Conservation (phyloP, 176 grass and related monocot species). For the Pharus latifolius region DNA sequence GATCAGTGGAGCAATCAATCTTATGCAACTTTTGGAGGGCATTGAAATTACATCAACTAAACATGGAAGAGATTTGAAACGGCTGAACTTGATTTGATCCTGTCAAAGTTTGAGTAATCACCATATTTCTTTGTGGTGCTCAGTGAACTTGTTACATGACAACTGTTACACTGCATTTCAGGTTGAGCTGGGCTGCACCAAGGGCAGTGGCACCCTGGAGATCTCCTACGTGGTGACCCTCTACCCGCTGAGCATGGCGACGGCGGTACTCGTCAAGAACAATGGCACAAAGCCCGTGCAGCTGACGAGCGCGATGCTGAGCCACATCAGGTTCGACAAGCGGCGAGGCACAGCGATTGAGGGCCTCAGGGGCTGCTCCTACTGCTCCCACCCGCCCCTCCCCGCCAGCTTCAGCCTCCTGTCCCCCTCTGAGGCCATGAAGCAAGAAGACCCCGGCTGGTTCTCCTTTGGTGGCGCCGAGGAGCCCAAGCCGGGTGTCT, state of each 20-base stretch:
- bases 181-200: constrained; percentile 78
- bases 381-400: constrained; percentile 56
- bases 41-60: too few species aligned
- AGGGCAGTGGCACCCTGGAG: constrained; percentile 47
- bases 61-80: too few species aligned
- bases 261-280: constrained; percentile 77
- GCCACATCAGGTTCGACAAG: constrained; percentile 77
- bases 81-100: too few species aligned
- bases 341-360: constrained; percentile 51
- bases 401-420: constrained; percentile 43
- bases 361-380: constrained; percentile 62
- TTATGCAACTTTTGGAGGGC: too few species aligned
- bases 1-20: too few species aligned
- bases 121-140: background rate
- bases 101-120: too few species aligned
- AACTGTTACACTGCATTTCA: background rate
- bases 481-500: constrained; percentile 29
- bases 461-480: constrained; percentile 26
- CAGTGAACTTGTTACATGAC: background rate
- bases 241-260: constrained; percentile 74
- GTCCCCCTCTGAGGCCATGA: constrained; percentile 69
- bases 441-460: constrained; percentile 49
- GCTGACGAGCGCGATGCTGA: constrained; percentile 75
- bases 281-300: constrained; percentile 51
- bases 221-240: constrained; percentile 84